Conservation (phyloP, 1,139 yeast species). For the Geotrichum macrosporum region DNA sequence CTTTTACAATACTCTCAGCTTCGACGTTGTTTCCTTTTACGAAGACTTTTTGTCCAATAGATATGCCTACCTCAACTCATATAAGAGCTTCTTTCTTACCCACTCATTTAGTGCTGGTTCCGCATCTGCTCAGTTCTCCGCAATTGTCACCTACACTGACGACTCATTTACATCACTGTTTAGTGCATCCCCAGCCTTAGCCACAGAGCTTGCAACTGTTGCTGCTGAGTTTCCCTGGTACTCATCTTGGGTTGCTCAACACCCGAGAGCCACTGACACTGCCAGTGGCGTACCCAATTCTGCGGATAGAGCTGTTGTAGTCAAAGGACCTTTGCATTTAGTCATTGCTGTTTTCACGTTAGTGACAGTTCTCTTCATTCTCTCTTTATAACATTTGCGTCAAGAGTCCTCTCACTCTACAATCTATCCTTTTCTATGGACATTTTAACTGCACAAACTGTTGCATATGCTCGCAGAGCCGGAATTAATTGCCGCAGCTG, state of each 20-base stretch:
- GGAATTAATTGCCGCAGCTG: too few relatives aligned
- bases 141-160: slow-evolving; percentile 19
- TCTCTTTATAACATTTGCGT: neutral
- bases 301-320: neutral
- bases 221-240: slow-evolving; percentile 23
- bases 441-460: too few relatives aligned
- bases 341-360: slow-evolving; percentile 6
- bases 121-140: slow-evolving; percentile 9
- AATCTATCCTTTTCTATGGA: too few relatives aligned
- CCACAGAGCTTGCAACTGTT: slow-evolving; percentile 15
- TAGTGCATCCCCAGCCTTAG: slow-evolving; percentile 6
- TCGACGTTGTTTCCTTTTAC: slow-evolving; percentile 18
- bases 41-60: slow-evolving; percentile 17
- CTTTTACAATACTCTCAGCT: slow-evolving; percentile 13
- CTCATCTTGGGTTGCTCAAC: slow-evolving; percentile 10
- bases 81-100: slow-evolving; percentile 18
- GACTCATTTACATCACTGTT: slow-evolving; percentile 16
- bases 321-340: slow-evolving; percentile 1
- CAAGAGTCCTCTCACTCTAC: too few relatives aligned
- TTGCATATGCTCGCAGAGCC: too few relatives aligned
- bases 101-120: slow-evolving; percentile 12
- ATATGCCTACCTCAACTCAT: slow-evolving; percentile 16
- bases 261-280: neutral
- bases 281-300: slow-evolving; percentile 10
- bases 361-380: neutral